Percentiles rank a stretch among this genome's conserved stretches.
phyloP scores from a whole-genome alignment of 768 basidiomycete species.

The Mycena leptocephala region DNA sequence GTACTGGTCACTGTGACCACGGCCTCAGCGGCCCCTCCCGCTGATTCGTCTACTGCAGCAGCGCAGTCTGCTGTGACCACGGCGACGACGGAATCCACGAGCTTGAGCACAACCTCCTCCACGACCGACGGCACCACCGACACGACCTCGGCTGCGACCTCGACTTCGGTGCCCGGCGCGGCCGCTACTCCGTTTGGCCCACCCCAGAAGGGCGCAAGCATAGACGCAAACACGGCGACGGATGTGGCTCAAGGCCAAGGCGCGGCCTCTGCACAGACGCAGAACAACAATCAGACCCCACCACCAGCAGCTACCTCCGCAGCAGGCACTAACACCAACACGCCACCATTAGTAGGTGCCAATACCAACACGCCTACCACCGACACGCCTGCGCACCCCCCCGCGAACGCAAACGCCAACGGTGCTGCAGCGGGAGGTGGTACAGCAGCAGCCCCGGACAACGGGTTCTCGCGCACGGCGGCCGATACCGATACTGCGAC shows the following conservation, averaged over 20 bases:
- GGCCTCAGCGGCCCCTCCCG: slow-evolving; percentile 10
- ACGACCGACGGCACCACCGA: slow-evolving; percentile 3
- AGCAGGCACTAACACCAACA: neutral
- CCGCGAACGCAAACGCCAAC: slow-evolving; percentile 12
- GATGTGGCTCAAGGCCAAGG: slow-evolving; percentile 17
- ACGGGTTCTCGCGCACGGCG: slow-evolving; percentile 15
- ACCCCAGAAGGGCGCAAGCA: slow-evolving; percentile 1
- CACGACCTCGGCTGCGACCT: slow-evolving; percentile 9
- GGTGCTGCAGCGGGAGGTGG: slow-evolving; percentile 8
- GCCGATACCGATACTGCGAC: slow-evolving; percentile 1
- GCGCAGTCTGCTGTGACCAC: slow-evolving; percentile 12
- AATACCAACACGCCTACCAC: slow-evolving; percentile 3
- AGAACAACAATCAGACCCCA: slow-evolving; percentile 6
- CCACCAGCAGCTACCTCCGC: neutral
- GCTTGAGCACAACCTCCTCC: slow-evolving; percentile 2
- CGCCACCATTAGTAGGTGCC: slow-evolving; percentile 1
- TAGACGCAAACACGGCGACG: slow-evolving; percentile 6
- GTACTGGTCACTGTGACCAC: slow-evolving; percentile 6
- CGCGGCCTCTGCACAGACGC: slow-evolving; percentile 12
- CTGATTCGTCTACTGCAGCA: slow-evolving; percentile 1
- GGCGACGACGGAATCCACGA: slow-evolving; percentile 18
- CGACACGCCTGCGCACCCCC: neutral
- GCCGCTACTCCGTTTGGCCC: neutral
- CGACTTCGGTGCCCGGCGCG: slow-evolving; percentile 10
- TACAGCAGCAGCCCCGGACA: slow-evolving; percentile 5